Conservation (phyloP, 164 flowering plant species). For the Santalum album region DNA sequence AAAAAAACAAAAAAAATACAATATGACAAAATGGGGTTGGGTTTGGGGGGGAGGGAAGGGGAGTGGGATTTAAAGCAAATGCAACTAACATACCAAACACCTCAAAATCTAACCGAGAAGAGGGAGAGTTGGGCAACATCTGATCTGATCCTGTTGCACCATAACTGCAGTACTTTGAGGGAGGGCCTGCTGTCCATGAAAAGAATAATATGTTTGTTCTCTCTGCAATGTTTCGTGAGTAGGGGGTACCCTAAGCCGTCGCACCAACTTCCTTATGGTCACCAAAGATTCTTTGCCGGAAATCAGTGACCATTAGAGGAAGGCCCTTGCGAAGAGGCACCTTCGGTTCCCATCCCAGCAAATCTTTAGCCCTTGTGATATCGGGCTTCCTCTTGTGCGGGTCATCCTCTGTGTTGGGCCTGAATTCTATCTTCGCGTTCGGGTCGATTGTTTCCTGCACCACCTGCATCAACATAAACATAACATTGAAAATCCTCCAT, state of each 20-base stretch:
- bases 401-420: conserved; percentile 87
- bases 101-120: no score
- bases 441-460: conserved; percentile 91
- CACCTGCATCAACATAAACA: conserved; percentile 38
- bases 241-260: background rate
- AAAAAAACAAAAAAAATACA: no score
- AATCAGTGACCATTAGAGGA: conserved; percentile 86
- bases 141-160: no score
- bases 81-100: no score
- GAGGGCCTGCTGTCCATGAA: background rate
- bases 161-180: no score
- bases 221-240: no score
- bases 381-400: conserved; percentile 99
- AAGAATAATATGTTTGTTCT: no score
- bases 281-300: conserved; percentile 75
- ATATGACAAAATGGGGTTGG: no score
- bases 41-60: no score
- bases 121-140: no score
- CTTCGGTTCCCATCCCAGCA: conserved; percentile 85
- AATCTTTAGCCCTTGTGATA: conserved; percentile 75
- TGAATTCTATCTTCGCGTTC: conserved; percentile 74
- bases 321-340: conserved; percentile 81
- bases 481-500: background rate
- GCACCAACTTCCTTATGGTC: conserved; percentile 47
- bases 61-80: no score